Evolutionary conservation across 2,329 filamentous ascomycete species (phyloP).

Genomic region (Fusarium xylarioides): DNA sequence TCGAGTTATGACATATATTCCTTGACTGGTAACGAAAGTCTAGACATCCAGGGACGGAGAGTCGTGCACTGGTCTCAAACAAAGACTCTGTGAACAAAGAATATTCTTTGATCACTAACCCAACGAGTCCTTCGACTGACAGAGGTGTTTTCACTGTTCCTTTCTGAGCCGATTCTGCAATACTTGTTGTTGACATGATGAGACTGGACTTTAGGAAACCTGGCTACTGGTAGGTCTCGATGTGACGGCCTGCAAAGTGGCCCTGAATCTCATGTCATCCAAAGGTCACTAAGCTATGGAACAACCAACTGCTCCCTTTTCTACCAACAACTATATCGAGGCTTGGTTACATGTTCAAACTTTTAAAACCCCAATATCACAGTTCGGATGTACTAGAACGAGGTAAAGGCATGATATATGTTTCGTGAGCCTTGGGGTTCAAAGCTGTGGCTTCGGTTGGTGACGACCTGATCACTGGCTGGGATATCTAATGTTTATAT

Average conservation of each 20-base stretch:
- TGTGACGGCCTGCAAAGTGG: background rate
- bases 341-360: too few relatives aligned
- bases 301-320: background rate
- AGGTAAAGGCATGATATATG: fast-evolving
- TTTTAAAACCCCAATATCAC: fast-evolving
- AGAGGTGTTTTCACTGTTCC: fast-evolving
- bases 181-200: background rate
- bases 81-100: background rate
- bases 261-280: too few relatives aligned
- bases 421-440: fast-evolving
- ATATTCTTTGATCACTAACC: background rate
- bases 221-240: fast-evolving
- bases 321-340: fast-evolving
- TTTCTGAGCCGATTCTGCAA: background rate
- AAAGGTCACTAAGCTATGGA: background rate
- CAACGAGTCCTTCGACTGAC: fast-evolving
- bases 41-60: fast-evolving
- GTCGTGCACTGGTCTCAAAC: background rate
- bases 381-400: fast-evolving
- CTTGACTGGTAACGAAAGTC: background rate
- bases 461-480: fast-evolving
- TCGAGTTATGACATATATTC: fast-evolving
- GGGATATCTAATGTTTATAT: fast-evolving
- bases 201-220: background rate
- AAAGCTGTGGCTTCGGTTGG: background rate